Evolutionary conservation across 257 asterid species (phyloP).

Genomic region (Scutellaria baicalensis): DNA sequence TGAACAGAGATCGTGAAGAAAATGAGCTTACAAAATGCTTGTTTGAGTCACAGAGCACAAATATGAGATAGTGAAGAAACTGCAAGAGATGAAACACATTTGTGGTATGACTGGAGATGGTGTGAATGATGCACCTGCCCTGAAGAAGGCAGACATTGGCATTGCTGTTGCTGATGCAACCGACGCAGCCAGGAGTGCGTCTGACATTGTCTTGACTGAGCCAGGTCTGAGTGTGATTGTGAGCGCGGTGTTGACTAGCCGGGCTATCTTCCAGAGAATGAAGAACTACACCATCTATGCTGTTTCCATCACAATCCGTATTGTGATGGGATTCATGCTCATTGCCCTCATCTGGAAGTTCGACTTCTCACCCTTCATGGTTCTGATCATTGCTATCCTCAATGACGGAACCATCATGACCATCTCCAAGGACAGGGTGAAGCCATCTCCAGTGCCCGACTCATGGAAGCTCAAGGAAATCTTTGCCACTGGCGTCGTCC

Average conservation of each 20-base stretch:
- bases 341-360: constrained; percentile 85
- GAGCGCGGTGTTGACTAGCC: constrained; percentile 79
- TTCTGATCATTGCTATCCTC: constrained; percentile 73
- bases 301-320: constrained; percentile 83
- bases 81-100: constrained; percentile 75
- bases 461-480: constrained; percentile 94
- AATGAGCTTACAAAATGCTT: neutral
- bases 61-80: constrained; percentile 80
- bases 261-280: constrained; percentile 95
- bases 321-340: constrained; percentile 86
- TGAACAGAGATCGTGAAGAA: too few species aligned
- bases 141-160: constrained; percentile 83
- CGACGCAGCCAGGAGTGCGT: constrained; percentile 82
- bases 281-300: constrained; percentile 87
- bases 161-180: constrained; percentile 94
- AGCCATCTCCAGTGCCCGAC: constrained; percentile 89
- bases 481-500: constrained; percentile 79
- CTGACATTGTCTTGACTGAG: constrained; percentile 82
- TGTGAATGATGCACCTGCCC: constrained; percentile 88
- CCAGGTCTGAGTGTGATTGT: constrained; percentile 87
- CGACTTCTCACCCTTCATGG: constrained; percentile 95
- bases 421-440: constrained; percentile 77
- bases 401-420: constrained; percentile 97
- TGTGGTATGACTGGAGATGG: constrained; percentile 96
- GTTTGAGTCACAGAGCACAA: constrained; percentile 48